These are phyloP conservation scores for Phalaenopsis equestris DNA, from an alignment of 106 monocot species.

Conservation along the genomic window DNA sequence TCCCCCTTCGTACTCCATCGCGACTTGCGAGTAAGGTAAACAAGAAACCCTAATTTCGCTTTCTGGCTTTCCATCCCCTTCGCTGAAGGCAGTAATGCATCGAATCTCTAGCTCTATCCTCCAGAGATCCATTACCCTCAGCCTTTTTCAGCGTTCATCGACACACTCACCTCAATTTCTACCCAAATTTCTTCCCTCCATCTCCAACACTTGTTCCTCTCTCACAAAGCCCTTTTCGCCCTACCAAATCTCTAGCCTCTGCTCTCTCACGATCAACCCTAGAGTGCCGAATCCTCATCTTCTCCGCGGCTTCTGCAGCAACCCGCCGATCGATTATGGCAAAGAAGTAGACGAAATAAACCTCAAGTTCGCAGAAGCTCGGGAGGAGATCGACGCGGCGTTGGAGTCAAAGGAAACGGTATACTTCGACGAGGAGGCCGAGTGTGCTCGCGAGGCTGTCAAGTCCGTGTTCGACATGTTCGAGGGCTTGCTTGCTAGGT, in stretches of 20 bases:
- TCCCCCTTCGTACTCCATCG: too few relatives aligned
- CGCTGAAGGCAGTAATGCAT: slow-evolving; percentile 7
- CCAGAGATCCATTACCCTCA: slow-evolving; percentile 12
- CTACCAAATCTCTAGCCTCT: background rate
- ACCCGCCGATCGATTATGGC: slow-evolving; percentile 21
- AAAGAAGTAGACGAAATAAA: slow-evolving; percentile 94
- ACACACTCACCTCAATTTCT: background rate
- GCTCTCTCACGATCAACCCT: background rate
- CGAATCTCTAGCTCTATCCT: slow-evolving; percentile 30
- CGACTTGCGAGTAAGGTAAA: background rate
- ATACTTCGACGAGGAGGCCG: slow-evolving; percentile 93
- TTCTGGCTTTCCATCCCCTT: background rate
- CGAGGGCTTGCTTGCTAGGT: slow-evolving; percentile 44
- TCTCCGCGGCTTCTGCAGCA: slow-evolving; percentile 17
- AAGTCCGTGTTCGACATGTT: slow-evolving; percentile 52
- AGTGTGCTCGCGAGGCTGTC: slow-evolving; percentile 85
- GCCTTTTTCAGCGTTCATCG: background rate
- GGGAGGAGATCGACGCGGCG: slow-evolving; percentile 96
- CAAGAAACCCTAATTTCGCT: background rate
- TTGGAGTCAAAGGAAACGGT: slow-evolving; percentile 98
- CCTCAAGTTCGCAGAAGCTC: slow-evolving; percentile 90
- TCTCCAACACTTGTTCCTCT: background rate
- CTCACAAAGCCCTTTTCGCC: background rate
- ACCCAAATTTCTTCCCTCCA: background rate
- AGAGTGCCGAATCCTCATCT: background rate